Percentiles rank a stretch among this genome's conserved stretches.
These are phyloP conservation scores for Cucurbitaria berberidis DNA, from an alignment of 2,329 filamentous ascomycete species.

Conservation along the genomic window DNA sequence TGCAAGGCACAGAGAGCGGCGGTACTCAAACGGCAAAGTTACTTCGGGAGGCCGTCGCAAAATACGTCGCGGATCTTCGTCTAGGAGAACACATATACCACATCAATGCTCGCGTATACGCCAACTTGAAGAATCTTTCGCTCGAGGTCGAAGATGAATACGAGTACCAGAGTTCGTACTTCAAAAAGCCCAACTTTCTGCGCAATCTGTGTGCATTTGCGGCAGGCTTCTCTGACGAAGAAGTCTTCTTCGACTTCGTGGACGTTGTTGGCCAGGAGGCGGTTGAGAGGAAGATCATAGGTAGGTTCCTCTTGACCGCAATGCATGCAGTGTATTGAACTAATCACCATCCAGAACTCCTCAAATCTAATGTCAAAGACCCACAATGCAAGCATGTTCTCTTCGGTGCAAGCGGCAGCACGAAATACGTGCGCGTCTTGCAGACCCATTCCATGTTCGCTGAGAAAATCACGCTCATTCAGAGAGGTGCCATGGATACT, in stretches of 20 bases:
- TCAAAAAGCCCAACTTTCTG: background rate
- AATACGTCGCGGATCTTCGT: background rate
- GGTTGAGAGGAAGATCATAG: constrained; percentile 5
- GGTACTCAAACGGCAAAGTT: background rate
- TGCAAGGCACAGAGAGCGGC: background rate
- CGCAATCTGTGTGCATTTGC: constrained; percentile 1
- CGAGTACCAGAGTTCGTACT: background rate
- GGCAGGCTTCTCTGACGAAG: constrained; percentile 3
- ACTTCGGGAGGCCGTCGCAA: background rate
- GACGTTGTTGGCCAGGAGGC: constrained; percentile 1
- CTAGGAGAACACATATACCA: background rate
- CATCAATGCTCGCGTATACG: background rate
- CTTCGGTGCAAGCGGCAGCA: background rate
- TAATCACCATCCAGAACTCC: background rate
- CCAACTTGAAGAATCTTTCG: background rate
- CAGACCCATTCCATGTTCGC: background rate
- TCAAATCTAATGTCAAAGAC: background rate
- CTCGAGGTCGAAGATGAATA: background rate
- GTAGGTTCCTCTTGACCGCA: background rate
- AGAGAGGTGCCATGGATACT: background rate
- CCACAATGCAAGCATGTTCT: background rate
- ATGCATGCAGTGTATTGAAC: background rate
- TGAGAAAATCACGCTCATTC: background rate
- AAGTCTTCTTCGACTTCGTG: constrained; percentile 1
- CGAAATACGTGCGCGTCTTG: background rate